phyloP scores from a whole-genome alignment of 1,139 yeast genomes.

The Geotrichum fermentans region DNA sequence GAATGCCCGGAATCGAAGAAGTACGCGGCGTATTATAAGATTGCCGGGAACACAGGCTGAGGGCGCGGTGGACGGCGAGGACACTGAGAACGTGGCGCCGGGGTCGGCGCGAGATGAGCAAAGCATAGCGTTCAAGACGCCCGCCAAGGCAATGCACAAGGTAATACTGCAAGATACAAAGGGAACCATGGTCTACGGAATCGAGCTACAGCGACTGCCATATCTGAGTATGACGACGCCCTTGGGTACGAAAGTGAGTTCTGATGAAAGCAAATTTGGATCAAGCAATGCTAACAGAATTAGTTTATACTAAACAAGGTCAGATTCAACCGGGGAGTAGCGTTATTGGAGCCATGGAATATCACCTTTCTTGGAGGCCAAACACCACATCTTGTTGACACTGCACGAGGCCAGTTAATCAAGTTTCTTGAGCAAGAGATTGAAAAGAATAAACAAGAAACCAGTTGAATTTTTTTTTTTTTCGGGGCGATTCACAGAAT shows the following conservation, averaged over 20 bases:
- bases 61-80: neutral
- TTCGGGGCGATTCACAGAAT: too few species aligned
- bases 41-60: neutral
- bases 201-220: conserved; percentile 25
- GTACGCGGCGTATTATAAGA: conserved; percentile 13
- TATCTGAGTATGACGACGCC: conserved; percentile 21
- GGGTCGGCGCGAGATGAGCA: neutral
- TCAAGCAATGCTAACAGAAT: too few species aligned
- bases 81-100: neutral
- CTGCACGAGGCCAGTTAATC: conserved; percentile 7
- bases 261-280: neutral
- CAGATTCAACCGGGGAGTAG: conserved; percentile 16
- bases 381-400: conserved; percentile 4
- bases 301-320: conserved; percentile 11
- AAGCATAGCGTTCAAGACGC: conserved; percentile 10
- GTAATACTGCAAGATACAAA: conserved; percentile 28
- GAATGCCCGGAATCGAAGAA: neutral
- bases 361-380: conserved; percentile 12
- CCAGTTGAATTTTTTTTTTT: too few species aligned
- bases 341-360: conserved; percentile 15
- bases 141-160: conserved; percentile 21
- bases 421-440: conserved; percentile 10
- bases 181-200: conserved; percentile 28
- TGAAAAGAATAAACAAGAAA: too few species aligned
- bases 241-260: conserved; percentile 23